Percentiles rank a stretch among this genome's conserved stretches.
Evolutionary conservation across 495 filamentous ascomycete species (phyloP).

Genomic region (Aeminium ludgeri): DNA sequence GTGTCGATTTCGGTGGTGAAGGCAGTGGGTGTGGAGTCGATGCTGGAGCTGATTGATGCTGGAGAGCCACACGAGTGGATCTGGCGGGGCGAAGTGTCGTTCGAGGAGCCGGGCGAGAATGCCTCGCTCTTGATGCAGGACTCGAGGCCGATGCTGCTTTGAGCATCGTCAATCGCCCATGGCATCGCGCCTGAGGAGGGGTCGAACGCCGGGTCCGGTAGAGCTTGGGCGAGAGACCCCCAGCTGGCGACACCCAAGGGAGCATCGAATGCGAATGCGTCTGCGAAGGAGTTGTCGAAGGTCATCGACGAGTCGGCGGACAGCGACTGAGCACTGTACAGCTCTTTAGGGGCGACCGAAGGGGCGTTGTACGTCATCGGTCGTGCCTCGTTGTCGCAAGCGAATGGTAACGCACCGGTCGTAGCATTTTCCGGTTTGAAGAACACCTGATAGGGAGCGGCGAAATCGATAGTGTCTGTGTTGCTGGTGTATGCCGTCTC

Average conservation of each 20-base stretch:
- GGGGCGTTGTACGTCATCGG: no score
- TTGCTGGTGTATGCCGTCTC: no score
- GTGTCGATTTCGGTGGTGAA: conserved; percentile 75
- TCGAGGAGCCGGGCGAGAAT: conserved; percentile 17
- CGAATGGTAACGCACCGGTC: no score
- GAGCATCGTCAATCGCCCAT: not conserved
- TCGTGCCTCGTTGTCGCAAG: no score
- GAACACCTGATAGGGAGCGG: no score
- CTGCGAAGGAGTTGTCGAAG: not conserved
- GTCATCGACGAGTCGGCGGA: not conserved
- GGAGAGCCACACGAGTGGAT: no score
- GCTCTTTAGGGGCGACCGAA: not conserved
- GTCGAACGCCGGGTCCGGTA: no score
- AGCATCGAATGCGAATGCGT: not conserved
- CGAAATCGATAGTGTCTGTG: no score
- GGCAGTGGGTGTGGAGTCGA: conserved; percentile 24
- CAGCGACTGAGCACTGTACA: not conserved
- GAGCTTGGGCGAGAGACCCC: conserved; percentile 8
- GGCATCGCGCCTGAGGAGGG: no score
- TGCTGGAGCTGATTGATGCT: no score
- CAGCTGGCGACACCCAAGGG: conserved; percentile 1
- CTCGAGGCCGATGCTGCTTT: conserved; percentile 7
- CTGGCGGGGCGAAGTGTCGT: no score
- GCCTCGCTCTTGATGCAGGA: conserved; percentile 22
- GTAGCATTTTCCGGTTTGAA: no score